phyloP scores from a whole-genome alignment of 2,329 filamentous ascomycete species.

The Alternaria sp. region DNA sequence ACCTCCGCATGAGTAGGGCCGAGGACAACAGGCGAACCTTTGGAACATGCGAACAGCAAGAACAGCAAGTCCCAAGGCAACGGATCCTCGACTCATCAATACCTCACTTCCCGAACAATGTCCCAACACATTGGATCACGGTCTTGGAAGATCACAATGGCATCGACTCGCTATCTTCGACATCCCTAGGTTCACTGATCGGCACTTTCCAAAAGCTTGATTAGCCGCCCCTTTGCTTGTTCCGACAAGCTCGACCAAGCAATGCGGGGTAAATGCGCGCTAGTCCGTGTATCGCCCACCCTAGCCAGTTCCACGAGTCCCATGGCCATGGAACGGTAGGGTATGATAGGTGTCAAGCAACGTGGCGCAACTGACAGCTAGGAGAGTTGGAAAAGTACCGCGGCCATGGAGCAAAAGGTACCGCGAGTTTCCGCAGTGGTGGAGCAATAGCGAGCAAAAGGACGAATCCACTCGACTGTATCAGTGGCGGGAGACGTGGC shows the following conservation, averaged over 20 bases:
- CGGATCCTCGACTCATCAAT: not conserved
- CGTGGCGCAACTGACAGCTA: not conserved
- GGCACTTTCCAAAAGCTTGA: not conserved
- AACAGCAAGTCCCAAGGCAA: not conserved
- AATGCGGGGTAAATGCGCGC: not conserved
- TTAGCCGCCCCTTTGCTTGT: slow-evolving; percentile 2
- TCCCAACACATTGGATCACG: not conserved
- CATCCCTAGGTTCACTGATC: not conserved
- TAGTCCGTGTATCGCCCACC: not conserved
- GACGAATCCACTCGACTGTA: not conserved
- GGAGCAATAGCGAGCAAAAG: not conserved
- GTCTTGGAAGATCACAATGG: not conserved
- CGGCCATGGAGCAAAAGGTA: not conserved
- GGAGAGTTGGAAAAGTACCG: slow-evolving; percentile 1
- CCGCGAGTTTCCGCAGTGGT: not conserved
- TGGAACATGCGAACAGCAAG: not conserved
- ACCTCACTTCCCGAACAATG: not conserved
- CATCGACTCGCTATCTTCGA: not conserved
- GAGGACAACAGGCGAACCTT: not conserved
- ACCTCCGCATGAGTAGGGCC: not conserved
- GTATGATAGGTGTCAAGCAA: not conserved
- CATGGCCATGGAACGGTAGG: not conserved
- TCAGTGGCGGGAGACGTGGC: not conserved
- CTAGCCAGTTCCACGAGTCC: not conserved
- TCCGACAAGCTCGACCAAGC: slow-evolving; percentile 2